These are phyloP conservation scores for Cicer bijugum DNA, from an alignment of 306 rosid genomes.

Conservation along the genomic window DNA sequence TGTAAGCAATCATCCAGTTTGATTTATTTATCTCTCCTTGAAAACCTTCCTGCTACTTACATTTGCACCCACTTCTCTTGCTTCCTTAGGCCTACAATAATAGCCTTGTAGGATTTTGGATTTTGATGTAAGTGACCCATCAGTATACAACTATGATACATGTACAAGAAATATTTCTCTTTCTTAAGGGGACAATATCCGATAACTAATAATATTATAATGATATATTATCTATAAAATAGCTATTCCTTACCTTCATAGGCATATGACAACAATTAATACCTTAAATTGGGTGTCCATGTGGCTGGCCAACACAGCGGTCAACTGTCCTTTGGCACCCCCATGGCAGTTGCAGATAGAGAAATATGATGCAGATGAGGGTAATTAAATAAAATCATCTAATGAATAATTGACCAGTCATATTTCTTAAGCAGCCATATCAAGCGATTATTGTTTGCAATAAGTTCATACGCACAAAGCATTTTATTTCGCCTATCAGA, in stretches of 20 bases:
- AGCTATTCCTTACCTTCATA: not conserved
- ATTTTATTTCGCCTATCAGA: not conserved
- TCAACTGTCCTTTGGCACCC: slow-evolving; percentile 17
- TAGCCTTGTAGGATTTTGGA: slow-evolving; percentile 22
- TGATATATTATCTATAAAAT: slow-evolving; percentile 14
- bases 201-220: slow-evolving; percentile 3
- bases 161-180: slow-evolving; percentile 1
- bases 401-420: not conserved
- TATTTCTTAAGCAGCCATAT: slow-evolving; percentile 30
- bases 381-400: not conserved
- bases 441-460: not conserved
- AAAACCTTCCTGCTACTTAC: not conserved
- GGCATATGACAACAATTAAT: not conserved
- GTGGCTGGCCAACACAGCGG: not conserved
- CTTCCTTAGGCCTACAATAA: not conserved
- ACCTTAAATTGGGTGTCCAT: slow-evolving; percentile 12
- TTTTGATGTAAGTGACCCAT: not conserved
- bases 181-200: not conserved
- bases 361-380: not conserved
- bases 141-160: slow-evolving; percentile 9
- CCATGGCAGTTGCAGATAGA: slow-evolving; percentile 10
- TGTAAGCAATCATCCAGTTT: not conserved
- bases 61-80: slow-evolving; percentile 9
- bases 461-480: not conserved
- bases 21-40: slow-evolving; percentile 1